Evolutionary conservation across 192 early-diverging fungal species (phyloP).

Genomic region (Spizellomyces sp.): DNA sequence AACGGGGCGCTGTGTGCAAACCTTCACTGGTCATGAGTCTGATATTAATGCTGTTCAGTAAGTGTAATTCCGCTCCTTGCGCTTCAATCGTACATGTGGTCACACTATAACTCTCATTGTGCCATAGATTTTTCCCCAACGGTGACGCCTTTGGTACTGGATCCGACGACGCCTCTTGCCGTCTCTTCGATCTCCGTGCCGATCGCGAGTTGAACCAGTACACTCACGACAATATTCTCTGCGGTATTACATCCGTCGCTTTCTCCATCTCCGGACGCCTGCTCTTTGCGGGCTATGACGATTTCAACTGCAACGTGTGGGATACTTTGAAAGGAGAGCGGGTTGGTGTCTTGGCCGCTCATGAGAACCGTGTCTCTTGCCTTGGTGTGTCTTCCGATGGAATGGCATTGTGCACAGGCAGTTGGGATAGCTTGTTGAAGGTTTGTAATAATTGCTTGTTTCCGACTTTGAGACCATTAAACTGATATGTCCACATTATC

Average conservation of each 20-base stretch:
- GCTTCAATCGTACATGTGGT: not conserved
- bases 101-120: conserved; percentile 8
- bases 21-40: conserved; percentile 97
- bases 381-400: conserved; percentile 96
- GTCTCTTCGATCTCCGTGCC: conserved; percentile 95
- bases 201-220: conserved; percentile 98
- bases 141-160: conserved; percentile 98
- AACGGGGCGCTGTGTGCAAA: conserved; percentile 94
- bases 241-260: conserved; percentile 97
- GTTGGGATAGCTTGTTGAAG: conserved; percentile 97
- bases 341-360: conserved; percentile 88
- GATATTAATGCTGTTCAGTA: conserved; percentile 99
- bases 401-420: conserved; percentile 97
- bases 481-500: not conserved
- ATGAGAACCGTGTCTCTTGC: conserved; percentile 97
- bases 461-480: not conserved
- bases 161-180: conserved; percentile 97
- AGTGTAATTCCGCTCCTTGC: conserved; percentile 15
- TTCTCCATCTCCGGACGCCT: conserved; percentile 96
- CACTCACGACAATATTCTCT: conserved; percentile 97
- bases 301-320: conserved; percentile 99
- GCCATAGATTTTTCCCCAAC: conserved; percentile 91
- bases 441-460: conserved; percentile 42
- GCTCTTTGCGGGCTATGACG: conserved; percentile 98
- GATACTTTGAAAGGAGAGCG: conserved; percentile 96